Evolutionary conservation across 164 flowering plant genomes (phyloP).

Genomic region (Dillenia suffruticosa): DNA sequence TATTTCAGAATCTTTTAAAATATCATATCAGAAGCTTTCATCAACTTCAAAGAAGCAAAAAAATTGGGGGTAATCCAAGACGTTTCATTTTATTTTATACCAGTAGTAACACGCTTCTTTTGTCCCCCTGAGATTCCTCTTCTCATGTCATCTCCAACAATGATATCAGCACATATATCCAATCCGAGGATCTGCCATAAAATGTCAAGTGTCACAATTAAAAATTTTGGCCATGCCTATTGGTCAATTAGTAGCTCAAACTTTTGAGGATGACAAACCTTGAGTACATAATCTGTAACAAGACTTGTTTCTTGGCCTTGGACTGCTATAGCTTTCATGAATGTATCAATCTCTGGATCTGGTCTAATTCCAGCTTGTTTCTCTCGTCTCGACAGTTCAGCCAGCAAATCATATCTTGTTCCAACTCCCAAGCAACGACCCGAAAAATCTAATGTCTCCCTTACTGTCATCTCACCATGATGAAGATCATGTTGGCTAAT

Average conservation of each 20-base stretch:
- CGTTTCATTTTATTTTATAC: slow-evolving; percentile 13
- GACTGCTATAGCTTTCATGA: slow-evolving; percentile 55
- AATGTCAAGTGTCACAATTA: background rate
- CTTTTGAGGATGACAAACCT: slow-evolving; percentile 30
- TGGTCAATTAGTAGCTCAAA: background rate
- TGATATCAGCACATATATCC: slow-evolving; percentile 42
- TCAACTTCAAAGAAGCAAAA: no score
- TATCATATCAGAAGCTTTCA: no score
- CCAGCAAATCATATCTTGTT: slow-evolving; percentile 39
- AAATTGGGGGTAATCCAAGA: no score
- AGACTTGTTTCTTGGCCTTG: slow-evolving; percentile 37
- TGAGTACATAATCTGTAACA: slow-evolving; percentile 55
- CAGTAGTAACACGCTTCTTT: slow-evolving; percentile 51
- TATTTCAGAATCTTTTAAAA: no score
- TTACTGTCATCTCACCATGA: slow-evolving; percentile 53
- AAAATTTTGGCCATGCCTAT: background rate
- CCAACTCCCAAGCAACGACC: slow-evolving; percentile 71
- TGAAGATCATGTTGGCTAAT: slow-evolving; percentile 60
- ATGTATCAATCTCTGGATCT: slow-evolving; percentile 71
- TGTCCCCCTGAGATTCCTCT: slow-evolving; percentile 69
- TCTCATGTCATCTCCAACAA: slow-evolving; percentile 59
- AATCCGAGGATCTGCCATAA: slow-evolving; percentile 46
- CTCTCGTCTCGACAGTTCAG: slow-evolving; percentile 43
- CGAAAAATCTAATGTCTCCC: slow-evolving; percentile 58
- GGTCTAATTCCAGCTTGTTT: slow-evolving; percentile 46